phyloP scores from a whole-genome alignment of 2,329 filamentous ascomycete species.

The Endothia cerciana region DNA sequence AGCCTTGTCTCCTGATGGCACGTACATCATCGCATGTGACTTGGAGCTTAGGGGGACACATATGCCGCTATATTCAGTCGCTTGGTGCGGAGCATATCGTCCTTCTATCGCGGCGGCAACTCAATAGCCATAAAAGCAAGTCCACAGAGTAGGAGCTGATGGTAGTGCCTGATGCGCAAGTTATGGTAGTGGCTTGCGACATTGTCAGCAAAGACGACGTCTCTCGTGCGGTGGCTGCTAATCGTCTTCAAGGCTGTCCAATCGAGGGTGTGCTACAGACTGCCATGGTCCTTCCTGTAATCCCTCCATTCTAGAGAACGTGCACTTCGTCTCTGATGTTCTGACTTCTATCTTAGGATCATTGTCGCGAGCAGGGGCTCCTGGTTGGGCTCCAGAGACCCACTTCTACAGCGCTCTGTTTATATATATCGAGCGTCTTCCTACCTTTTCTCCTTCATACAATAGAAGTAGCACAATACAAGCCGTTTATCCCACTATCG shows the following conservation, averaged over 20 bases:
- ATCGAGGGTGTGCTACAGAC: constrained; percentile 48
- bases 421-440: too few relatives aligned
- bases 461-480: too few relatives aligned
- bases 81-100: constrained; percentile 39
- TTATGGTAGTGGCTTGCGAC: constrained; percentile 40
- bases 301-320: background rate
- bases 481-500: too few relatives aligned
- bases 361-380: too few relatives aligned
- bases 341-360: background rate
- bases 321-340: background rate
- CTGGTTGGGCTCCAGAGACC: too few relatives aligned
- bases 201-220: constrained; percentile 34
- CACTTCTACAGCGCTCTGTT: too few relatives aligned
- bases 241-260: constrained; percentile 32
- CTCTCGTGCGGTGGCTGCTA: constrained; percentile 9
- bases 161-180: constrained; percentile 26
- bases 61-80: constrained; percentile 34
- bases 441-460: too few relatives aligned
- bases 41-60: constrained; percentile 38
- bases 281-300: constrained; percentile 43
- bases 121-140: constrained; percentile 15
- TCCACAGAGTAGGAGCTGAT: constrained; percentile 7
- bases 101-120: constrained; percentile 36
- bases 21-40: constrained; percentile 40
- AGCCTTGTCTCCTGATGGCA: constrained; percentile 28